Conservation (phyloP, 768 basidiomycete species). For the Nevesoporus exiguus region DNA sequence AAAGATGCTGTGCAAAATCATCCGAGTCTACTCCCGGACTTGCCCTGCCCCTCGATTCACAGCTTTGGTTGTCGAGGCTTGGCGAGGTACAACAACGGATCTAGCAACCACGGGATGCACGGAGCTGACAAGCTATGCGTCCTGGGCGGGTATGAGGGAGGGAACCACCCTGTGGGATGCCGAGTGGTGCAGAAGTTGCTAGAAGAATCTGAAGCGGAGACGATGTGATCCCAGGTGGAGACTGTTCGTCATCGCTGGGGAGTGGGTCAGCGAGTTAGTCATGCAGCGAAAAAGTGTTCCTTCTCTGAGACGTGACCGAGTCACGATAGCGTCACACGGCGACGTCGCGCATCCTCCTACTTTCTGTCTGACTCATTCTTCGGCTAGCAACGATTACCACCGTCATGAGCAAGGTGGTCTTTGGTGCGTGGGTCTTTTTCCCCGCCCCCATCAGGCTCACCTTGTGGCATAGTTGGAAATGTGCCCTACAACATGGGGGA, state of each 20-base stretch:
- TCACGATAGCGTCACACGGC: slow-evolving; percentile 13
- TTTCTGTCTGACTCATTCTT: neutral
- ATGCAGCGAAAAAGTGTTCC: neutral
- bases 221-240: neutral
- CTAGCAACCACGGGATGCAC: neutral
- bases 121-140: neutral
- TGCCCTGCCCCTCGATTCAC: neutral
- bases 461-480: slow-evolving; percentile 61
- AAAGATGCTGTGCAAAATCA: slow-evolving; percentile 7
- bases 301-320: slow-evolving; percentile 1
- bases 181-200: slow-evolving; percentile 3
- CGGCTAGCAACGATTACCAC: neutral
- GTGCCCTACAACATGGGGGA: slow-evolving; percentile 90
- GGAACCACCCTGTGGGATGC: neutral
- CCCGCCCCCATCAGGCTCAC: neutral
- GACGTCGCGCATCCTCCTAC: neutral
- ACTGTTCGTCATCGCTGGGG: neutral
- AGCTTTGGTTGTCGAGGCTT: neutral
- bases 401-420: slow-evolving; percentile 67
- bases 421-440: slow-evolving; percentile 45
- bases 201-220: neutral
- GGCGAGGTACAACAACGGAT: neutral
- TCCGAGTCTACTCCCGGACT: no score
- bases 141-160: neutral
- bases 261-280: neutral